Base-by-base conservation (phyloP, 2,329 filamentous ascomycete genomes). In the Hypoxylon sp. region DNA sequence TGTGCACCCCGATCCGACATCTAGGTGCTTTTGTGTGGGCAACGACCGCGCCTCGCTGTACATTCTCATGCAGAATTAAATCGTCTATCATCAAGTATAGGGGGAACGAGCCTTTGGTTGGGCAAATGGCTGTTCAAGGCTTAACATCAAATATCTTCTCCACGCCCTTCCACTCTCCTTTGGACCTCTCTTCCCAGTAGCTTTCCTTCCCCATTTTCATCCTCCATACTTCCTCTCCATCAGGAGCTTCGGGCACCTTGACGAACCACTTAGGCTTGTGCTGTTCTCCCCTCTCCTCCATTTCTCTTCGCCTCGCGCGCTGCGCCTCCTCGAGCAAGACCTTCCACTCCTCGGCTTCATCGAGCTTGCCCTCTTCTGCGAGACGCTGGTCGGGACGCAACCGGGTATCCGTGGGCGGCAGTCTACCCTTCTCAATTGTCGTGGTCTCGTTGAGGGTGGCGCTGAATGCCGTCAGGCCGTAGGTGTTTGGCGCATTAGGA, bases 401-500 rank as follows among this genome's bases (percentile, higher is more conserved):
- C 26, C 96, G 85, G 35, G 88, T 92, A 81, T 99, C 96, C 0
- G 95, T 98, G 0, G 89, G 87, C 3, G 96, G 91, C 14, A 98
- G 81, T 65, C 89, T 90, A 3, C 85, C 88, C 64, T 90, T 84
- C 79, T 99, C 96, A 5, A 97, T 84, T 0, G 86, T 75, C 0
- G 96, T 98, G 67, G 97, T 86, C 80, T 99, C 93, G 75, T 99
- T 99, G 48, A 99, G 86, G 1, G 86, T 81, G 0, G 94, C 94
- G 0, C 94, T 94, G 77, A 98, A 99, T 0, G 87, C 84, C 0
- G 96, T 97, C 77, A 97, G 87, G 3, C 96, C 96, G 80, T 97
- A 99, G 37, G 92, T 92, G 74, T 92, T 91, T 1, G 89, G 81
- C 0, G 94, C 87, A 65, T 95, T 91, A 4, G 93, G 90, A 4